Evolutionary conservation across 2,329 filamentous ascomycete species (phyloP), one percentile per base, ranked within the genome.

Genomic region (Fusarium redolens): DNA sequence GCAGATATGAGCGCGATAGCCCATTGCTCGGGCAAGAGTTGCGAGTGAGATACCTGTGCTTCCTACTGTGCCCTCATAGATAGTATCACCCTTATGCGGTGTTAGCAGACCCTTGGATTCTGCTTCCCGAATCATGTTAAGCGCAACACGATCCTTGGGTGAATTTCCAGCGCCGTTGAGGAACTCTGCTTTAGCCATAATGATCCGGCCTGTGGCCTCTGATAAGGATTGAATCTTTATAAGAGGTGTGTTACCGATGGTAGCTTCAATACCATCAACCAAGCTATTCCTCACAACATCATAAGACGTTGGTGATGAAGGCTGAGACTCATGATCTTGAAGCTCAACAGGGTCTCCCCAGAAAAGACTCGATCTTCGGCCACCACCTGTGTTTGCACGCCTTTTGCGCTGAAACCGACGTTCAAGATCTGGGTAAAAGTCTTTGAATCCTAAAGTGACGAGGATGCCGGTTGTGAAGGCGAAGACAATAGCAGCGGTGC

Each of bases 61-160:
- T 67, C 96, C 96, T 20, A 97, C 95, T 3, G 96, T 99, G 73
- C 96, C 96, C 85, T 99, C 96, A 82, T 98, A 99, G 78, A 99
- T 95, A 47, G 93, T 97, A 81, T 99, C 96, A 69, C 96, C 96
- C 28, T 92, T 91, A 74, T 92, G 86, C 0, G 96, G 96, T 1
- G 87, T 88, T 50, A 99, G 84, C 22, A 95, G 85, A 4, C 95
- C 95, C 54, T 88, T 84, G 69, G 90, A 87, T 85, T 99, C 96
- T 47, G 95, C 96, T 81, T 91, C 83, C 48, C 90, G 84, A 80
- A 99, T 97, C 86, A 98, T 97, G 82, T 89, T 93, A 41, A 98
- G 87, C 3, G 96, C 96, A 18, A 99, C 96, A 59, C 96, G 90
- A 82, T 99, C 96, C 82, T 99, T 99, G 44, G 96, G 95, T 75